Evolutionary conservation across 495 filamentous ascomycete genomes (phyloP), one percentile per base, ranked within the genome.

Genomic region (Usnea hakonensis): DNA sequence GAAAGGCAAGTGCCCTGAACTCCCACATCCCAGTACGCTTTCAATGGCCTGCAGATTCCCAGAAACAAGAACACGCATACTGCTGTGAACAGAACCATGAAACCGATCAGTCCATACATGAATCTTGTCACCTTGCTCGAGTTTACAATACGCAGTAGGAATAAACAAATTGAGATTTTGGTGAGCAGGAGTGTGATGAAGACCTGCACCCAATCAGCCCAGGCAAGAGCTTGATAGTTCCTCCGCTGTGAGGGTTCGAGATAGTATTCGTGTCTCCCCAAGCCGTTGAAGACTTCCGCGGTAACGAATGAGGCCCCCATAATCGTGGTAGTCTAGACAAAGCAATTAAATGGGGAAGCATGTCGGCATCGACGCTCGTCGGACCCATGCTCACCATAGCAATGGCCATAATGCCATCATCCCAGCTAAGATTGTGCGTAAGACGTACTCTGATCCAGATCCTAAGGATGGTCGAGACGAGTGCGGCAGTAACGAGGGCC

Each of bases 161-260:
- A 60, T 5, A 64, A 44, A 33, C 62, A 60, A 26, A 64, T 64
- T 17, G 62, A 64, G 35, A 64, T 56, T 28, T 64, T 64, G 3
- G 46, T 64, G 30, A 64, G 32, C 8, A 21, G 26, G 11, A 64
- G 46, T n/a, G 62, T 64, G n/a, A 60, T 43, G 38, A 61, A 61
- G 3, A 57, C 60, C 40, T 61, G 62, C 16, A 64, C 55, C 57
- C 62, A 64, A 30, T 64, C 62, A 10, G 57, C 32, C 62, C 62
- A 64, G 13, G 57, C 62, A 16, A 64, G 23, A 3, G 46, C 50
- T 2, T 26, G 14, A 19, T 60, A 55, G 14, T 60, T 60, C 4
- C 62, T 26, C 26, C 37, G 26, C 50, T 60, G 57, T 33, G 57
- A n/a, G 30, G 23, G n/a, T 14, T 57, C 44, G 5, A 64, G 36